These are phyloP conservation scores for Jamesozyma rosinii DNA, from an alignment of 805 yeast species.

Conservation along the genomic window DNA sequence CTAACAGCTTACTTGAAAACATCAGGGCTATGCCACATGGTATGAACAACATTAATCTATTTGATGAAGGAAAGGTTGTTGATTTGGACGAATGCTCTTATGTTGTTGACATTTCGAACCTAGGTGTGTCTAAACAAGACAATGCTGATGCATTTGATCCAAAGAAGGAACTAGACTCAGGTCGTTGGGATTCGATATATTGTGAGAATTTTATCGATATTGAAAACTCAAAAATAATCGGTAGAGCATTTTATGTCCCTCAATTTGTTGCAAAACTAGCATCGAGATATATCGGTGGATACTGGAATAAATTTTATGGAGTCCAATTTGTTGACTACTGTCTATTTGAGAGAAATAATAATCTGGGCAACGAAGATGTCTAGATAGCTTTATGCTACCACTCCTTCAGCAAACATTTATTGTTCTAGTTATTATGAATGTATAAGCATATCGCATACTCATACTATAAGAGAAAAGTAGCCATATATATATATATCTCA, in stretches of 20 bases:
- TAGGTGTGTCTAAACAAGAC: conserved; percentile 37
- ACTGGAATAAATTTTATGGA: conserved; percentile 21
- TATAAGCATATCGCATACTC: no score
- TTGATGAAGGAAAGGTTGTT: conserved; percentile 49
- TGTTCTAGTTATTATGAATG: no score
- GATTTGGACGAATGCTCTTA: conserved; percentile 52
- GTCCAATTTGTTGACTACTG: conserved; percentile 46
- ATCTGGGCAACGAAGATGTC: no score
- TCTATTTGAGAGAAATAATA: conserved; percentile 27
- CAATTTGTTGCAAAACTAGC: conserved; percentile 24
- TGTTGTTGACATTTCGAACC: conserved; percentile 49
- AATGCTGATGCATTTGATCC: conserved; percentile 34
- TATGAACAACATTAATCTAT: conserved; percentile 69
- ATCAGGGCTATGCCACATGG: conserved; percentile 47
- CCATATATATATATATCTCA: no score
- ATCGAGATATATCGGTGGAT: conserved; percentile 6
- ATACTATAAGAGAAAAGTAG: no score
- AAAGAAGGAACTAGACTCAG: conserved; percentile 7
- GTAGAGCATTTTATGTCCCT: conserved; percentile 49
- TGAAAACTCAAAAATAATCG: conserved; percentile 44
- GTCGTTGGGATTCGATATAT: conserved; percentile 40
- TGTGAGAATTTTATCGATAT: conserved; percentile 48
- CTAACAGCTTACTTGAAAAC: conserved; percentile 20
- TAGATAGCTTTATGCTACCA: no score
- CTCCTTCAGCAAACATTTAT: no score